Evolutionary conservation across 2,329 filamentous ascomycete genomes (phyloP).

Genomic region (Colletotrichum sp.): DNA sequence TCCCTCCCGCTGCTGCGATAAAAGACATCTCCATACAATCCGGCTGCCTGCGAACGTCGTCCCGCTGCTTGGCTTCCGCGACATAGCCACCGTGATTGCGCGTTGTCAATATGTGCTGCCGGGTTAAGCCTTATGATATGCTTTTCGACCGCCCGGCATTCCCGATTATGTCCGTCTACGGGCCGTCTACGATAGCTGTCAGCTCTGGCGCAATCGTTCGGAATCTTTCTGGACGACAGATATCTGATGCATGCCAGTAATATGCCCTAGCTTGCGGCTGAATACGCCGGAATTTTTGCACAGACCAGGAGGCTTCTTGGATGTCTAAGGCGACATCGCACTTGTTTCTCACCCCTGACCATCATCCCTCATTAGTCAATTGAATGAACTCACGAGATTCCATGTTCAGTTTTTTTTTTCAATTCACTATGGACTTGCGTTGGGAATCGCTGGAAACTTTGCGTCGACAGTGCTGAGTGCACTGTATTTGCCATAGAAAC

Average conservation of each 20-base stretch:
- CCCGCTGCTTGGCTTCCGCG: slow-evolving; percentile 3
- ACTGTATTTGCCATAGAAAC: not conserved
- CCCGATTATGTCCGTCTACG: not conserved
- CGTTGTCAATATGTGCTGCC: not conserved
- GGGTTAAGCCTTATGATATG: not conserved
- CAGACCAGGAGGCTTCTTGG: not conserved
- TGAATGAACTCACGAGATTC: not conserved
- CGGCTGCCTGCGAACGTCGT: not conserved
- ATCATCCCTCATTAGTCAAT: not conserved
- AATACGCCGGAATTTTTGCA: not conserved
- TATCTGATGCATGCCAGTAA: not conserved
- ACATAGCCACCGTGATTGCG: slow-evolving; percentile 19
- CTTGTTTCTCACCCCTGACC: not conserved
- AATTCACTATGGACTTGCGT: not conserved
- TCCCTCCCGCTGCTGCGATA: not conserved
- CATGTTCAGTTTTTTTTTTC: not conserved
- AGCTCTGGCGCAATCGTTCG: not conserved
- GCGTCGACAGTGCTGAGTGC: rapidly evolving
- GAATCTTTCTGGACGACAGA: not conserved
- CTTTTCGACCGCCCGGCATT: not conserved
- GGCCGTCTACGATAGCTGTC: too few species aligned
- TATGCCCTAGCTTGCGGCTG: slow-evolving; percentile 15
- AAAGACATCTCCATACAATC: not conserved
- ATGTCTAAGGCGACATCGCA: not conserved
- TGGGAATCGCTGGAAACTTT: not conserved